Conservation (phyloP, 331 rosid genomes). For the Quercus lobata region DNA sequence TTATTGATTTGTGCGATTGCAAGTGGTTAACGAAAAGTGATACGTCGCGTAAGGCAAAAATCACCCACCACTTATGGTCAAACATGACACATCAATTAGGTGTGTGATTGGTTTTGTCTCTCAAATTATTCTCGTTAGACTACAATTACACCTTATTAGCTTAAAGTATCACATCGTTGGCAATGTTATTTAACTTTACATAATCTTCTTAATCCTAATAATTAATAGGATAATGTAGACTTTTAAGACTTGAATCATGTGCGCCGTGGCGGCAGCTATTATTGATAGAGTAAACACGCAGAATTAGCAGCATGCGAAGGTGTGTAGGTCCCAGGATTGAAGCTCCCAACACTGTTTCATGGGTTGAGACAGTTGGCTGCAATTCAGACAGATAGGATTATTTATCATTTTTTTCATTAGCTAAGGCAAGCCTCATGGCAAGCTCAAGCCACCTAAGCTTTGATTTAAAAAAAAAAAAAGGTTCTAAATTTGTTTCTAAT, state of each 20-base stretch:
- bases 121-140: too few species aligned
- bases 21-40: too few species aligned
- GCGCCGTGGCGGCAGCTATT: constrained; percentile 12
- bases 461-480: neutral
- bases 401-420: neutral
- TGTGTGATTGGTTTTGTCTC: too few species aligned
- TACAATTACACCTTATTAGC: too few species aligned
- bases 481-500: neutral
- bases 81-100: too few species aligned
- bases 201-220: neutral
- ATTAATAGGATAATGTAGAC: neutral
- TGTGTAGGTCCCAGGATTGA: constrained; percentile 27
- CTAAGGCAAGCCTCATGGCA: neutral
- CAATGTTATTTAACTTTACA: neutral
- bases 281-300: constrained; percentile 36
- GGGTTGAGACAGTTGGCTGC: constrained; percentile 35
- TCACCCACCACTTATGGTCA: too few species aligned
- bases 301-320: constrained; percentile 6
- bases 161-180: neutral
- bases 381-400: constrained; percentile 19
- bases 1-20: too few species aligned
- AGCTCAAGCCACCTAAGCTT: neutral
- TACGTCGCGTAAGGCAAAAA: too few species aligned
- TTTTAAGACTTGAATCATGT: neutral
- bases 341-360: constrained; percentile 26